Base-by-base conservation (phyloP, 208 protist genomes). In the Lotmaria passim region DNA sequence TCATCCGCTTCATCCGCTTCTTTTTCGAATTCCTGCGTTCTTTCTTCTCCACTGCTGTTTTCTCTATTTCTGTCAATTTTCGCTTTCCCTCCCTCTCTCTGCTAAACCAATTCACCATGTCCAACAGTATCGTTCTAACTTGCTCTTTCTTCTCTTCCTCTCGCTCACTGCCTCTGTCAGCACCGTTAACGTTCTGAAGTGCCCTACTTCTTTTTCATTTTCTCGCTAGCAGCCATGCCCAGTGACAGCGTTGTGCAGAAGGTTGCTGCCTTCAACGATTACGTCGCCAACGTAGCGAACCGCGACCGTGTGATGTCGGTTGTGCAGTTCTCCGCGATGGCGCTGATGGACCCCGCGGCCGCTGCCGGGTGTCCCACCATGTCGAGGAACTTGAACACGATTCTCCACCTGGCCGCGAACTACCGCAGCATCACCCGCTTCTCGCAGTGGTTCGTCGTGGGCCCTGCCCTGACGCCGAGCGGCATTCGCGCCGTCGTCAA, bases 361-460 rank as follows among this genome's bases (percentile, higher is more conserved):
- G 71, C 64, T 4, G 77, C 76, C 44, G 83, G 88, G 36, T 81
- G 67, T 59, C 50, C 55, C 23, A 19, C 68, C 36, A 58, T 92
- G 12, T 81, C 82, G 10, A 47, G 55, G 56, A 81, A 87, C 61
- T 69, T 86, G 14, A 82, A 75, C 56, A 75, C 76, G 17, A 60
- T 95, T 39, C 69, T 78, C n/a, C 46, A 81, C 46, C n/a, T 87
- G n/a, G 70, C 82, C 30, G 78, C 85, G 15, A 69, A 91, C 69
- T 93, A 95, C 75, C 82, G 86, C 19, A 72, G 65, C 67, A 69
- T 95, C 36, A 92, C 87, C 24, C 90, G 90, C 60, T 73, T 88
- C 48, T 87, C 77, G 46, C 82, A 89, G 72, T 93, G 85, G 87
- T 66, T 89, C 36, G 76, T 87, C 10, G 80, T 95, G 43, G 21